phyloP scores from a whole-genome alignment of 768 basidiomycete genomes.

The Xanthoconium purpureum region DNA sequence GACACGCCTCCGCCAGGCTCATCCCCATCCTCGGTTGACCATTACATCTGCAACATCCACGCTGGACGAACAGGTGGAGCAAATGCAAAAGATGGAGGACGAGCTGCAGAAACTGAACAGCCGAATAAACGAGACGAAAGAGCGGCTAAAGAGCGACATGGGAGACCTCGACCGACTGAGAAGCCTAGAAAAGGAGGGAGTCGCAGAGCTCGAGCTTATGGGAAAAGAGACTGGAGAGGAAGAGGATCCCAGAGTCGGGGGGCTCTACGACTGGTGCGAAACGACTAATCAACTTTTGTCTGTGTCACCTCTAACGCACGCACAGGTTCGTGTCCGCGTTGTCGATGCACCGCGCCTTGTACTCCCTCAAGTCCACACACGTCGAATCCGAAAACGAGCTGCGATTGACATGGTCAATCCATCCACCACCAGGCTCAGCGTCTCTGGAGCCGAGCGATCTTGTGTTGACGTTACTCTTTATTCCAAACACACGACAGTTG shows the following conservation, averaged over 20 bases:
- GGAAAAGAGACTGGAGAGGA: constrained; percentile 50
- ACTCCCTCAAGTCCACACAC: constrained; percentile 56
- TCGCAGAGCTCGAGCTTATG: constrained; percentile 49
- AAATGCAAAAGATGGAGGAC: constrained; percentile 77
- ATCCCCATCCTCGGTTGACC: constrained; percentile 79
- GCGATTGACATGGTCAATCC: constrained; percentile 60
- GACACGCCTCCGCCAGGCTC: constrained; percentile 74
- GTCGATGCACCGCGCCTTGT: constrained; percentile 58
- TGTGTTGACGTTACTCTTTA: constrained; percentile 59
- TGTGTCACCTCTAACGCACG: constrained; percentile 1
- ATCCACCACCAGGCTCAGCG: constrained; percentile 26
- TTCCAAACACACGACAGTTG: constrained; percentile 64
- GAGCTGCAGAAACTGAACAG: constrained; percentile 53
- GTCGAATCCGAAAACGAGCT: constrained; percentile 75
- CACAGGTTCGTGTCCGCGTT: constrained; percentile 71
- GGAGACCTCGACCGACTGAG: constrained; percentile 57
- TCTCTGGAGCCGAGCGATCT: constrained; percentile 34
- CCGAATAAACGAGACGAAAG: constrained; percentile 52
- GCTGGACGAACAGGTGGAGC: constrained; percentile 69
- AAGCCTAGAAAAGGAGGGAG: constrained; percentile 65
- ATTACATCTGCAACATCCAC: constrained; percentile 69
- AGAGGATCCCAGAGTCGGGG: constrained; percentile 62
- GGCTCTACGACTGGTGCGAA: constrained; percentile 68
- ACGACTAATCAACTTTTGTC: not conserved
- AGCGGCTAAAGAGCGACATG: constrained; percentile 54